Evolutionary conservation across 1,284 basidiomycete species (phyloP).

Genomic region (Melampsora americana): DNA sequence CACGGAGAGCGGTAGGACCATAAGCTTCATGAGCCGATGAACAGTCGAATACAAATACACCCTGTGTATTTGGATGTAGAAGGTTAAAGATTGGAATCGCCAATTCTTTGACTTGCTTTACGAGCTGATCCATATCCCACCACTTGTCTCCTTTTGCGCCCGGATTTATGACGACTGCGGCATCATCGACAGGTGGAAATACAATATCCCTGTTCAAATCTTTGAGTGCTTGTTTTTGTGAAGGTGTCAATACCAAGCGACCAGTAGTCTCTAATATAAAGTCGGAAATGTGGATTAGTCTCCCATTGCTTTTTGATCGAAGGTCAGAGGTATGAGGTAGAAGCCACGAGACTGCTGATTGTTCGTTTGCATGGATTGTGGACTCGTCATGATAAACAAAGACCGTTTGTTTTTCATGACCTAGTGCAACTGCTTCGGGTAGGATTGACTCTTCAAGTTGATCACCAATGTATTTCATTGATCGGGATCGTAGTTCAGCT

Average conservation of each 20-base stretch:
- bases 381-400: conserved; percentile 21
- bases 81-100: conserved; percentile 15
- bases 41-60: conserved; percentile 19
- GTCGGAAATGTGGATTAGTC: conserved; percentile 16
- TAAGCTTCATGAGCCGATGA: conserved; percentile 15
- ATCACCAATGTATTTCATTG: background rate
- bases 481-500: background rate
- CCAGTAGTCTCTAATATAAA: conserved; percentile 19
- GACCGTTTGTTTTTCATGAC: conserved; percentile 1
- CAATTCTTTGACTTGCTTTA: background rate
- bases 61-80: conserved; percentile 12
- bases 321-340: background rate
- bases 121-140: conserved; percentile 21
- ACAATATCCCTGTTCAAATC: too few relatives aligned
- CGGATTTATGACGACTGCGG: conserved; percentile 10
- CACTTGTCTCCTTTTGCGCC: conserved; percentile 1
- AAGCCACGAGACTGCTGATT: conserved; percentile 7
- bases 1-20: background rate
- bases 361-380: conserved; percentile 16
- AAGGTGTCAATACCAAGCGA: background rate
- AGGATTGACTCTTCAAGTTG: background rate
- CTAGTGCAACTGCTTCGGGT: conserved; percentile 1
- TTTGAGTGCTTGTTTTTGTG: background rate
- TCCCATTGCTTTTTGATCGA: conserved; percentile 18
- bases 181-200: background rate